These are phyloP conservation scores for Scedosporium dehoogii DNA, from an alignment of 2,329 filamentous ascomycete species.

Conservation along the genomic window DNA sequence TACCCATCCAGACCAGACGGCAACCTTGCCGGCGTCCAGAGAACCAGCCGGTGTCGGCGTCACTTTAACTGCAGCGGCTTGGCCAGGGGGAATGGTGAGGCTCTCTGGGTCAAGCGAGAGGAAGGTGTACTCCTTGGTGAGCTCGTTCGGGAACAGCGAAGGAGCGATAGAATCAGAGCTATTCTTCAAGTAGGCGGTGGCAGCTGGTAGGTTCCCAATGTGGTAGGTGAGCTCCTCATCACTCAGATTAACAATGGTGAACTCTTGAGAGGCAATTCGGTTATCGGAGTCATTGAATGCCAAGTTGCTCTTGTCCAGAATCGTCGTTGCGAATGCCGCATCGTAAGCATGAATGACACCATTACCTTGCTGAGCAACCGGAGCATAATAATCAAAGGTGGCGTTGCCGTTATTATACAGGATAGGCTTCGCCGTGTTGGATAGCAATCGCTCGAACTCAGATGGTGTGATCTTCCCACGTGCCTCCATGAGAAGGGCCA, in stretches of 20 bases:
- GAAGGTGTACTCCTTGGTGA: slow-evolving; percentile 29
- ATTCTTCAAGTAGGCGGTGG: slow-evolving; percentile 44
- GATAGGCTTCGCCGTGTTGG: slow-evolving; percentile 37
- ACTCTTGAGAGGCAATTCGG: slow-evolving; percentile 36
- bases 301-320: slow-evolving; percentile 45
- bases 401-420: slow-evolving; percentile 34
- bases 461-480: slow-evolving; percentile 41
- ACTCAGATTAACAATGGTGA: slow-evolving; percentile 47
- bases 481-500: slow-evolving; percentile 42
- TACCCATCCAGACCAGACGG: slow-evolving; percentile 33
- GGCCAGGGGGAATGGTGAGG: slow-evolving; percentile 24
- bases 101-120: slow-evolving; percentile 30
- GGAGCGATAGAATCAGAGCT: slow-evolving; percentile 23
- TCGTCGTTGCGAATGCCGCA: slow-evolving; percentile 41
- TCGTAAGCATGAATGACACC: slow-evolving; percentile 52
- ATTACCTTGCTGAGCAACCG: slow-evolving; percentile 50
- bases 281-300: slow-evolving; percentile 56
- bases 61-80: slow-evolving; percentile 17
- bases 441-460: slow-evolving; percentile 37
- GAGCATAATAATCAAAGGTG: slow-evolving; percentile 32
- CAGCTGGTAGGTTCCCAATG: slow-evolving; percentile 38
- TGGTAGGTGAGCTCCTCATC: slow-evolving; percentile 37
- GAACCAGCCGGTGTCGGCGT: slow-evolving; percentile 20
- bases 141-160: slow-evolving; percentile 33
- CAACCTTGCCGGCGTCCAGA: slow-evolving; percentile 20